A percentile compares a stretch with the other conserved stretches of the same genome.
phyloP scores from a whole-genome alignment of 495 filamentous ascomycete genomes.

The Cetradonia linearis region DNA sequence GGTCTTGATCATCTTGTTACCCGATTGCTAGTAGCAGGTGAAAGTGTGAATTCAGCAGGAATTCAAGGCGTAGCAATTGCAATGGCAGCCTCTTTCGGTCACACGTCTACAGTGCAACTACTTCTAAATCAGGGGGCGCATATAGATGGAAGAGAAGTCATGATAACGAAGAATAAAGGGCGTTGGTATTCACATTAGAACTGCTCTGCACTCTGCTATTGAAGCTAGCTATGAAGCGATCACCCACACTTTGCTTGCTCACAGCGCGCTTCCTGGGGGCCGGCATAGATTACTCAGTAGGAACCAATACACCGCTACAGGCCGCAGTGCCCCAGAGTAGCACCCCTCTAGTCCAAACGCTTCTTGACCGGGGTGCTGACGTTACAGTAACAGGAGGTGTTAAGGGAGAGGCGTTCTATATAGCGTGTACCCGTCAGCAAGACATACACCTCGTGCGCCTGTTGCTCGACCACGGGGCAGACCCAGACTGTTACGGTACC shows the following conservation, averaged over 20 bases:
- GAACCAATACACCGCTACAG: neutral
- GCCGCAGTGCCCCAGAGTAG: neutral
- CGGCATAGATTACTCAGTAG: neutral
- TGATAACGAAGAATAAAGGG: neutral
- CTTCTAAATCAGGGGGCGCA: conserved; percentile 9
- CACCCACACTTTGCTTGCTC: neutral
- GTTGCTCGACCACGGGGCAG: neutral
- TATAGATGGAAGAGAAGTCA: conserved; percentile 1
- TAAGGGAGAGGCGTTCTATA: neutral
- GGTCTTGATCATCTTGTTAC: neutral
- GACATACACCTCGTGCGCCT: neutral
- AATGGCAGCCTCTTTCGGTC: neutral
- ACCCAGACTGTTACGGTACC: neutral
- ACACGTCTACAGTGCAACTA: conserved; percentile 1
- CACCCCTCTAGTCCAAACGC: neutral
- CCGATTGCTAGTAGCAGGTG: neutral
- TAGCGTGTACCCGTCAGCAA: neutral
- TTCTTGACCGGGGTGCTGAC: neutral
- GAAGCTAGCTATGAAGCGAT: neutral
- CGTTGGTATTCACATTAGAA: neutral
- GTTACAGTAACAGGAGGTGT: neutral
- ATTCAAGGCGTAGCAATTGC: neutral
- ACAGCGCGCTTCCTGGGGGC: neutral
- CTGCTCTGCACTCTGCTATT: neutral
- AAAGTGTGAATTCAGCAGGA: neutral